Percentiles rank a stretch among this genome's conserved stretches.
Evolutionary conservation across 345 rosid species (phyloP).

Genomic region (Corchorus olitorius): DNA sequence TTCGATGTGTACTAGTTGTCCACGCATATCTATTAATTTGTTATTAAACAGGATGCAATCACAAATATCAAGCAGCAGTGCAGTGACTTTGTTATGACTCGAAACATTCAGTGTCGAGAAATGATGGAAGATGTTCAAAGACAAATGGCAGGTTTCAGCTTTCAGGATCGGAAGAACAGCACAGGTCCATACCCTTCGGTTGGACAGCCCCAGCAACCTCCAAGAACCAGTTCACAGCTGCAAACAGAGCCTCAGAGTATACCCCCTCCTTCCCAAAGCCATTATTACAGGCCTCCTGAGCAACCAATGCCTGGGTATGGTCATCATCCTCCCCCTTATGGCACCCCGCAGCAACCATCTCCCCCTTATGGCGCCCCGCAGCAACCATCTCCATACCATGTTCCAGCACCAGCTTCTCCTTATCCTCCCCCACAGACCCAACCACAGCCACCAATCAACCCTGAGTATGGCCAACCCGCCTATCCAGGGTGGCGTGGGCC

Average conservation of each 20-base stretch:
- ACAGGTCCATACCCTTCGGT: constrained; percentile 69
- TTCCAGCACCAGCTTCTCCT: constrained; percentile 43
- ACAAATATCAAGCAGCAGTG: constrained; percentile 95
- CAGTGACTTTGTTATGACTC: constrained; percentile 96
- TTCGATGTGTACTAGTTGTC: neutral
- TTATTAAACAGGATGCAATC: constrained; percentile 76
- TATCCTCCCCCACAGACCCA: constrained; percentile 60
- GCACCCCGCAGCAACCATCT: constrained; percentile 51
- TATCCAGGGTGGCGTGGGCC: constrained; percentile 94
- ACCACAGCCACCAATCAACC: constrained; percentile 67
- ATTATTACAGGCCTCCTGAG: constrained; percentile 72
- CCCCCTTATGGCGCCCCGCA: constrained; percentile 63
- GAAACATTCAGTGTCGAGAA: constrained; percentile 95
- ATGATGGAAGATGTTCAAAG: constrained; percentile 98
- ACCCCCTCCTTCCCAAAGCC: constrained; percentile 49
- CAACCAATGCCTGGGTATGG: constrained; percentile 62
- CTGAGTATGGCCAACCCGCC: constrained; percentile 78
- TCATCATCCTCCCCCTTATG: constrained; percentile 55
- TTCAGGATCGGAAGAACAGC: constrained; percentile 71
- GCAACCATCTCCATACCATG: constrained; percentile 59
- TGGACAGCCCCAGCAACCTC: constrained; percentile 56
- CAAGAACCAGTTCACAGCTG: constrained; percentile 42
- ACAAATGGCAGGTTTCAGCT: constrained; percentile 82
- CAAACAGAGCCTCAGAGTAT: constrained; percentile 58
- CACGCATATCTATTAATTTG: neutral